Percentiles rank a stretch among this genome's conserved stretches.
Evolutionary conservation across 192 early-diverging fungal species (phyloP).

Genomic region (Podila epicladia): DNA sequence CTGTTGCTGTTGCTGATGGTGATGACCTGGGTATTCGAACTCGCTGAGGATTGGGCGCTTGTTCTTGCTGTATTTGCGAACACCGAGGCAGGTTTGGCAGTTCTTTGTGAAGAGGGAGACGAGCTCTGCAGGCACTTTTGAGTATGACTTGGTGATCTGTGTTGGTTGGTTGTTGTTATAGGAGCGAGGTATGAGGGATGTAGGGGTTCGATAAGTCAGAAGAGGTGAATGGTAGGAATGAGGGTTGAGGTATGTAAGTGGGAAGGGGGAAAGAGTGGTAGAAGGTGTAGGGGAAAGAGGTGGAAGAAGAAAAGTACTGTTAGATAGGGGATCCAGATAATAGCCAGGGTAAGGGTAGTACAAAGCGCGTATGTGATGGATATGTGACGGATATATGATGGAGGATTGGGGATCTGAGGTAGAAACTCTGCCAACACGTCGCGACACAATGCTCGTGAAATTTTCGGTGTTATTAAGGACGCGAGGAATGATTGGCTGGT

Average conservation of each 20-base stretch:
- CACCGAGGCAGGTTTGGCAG: conserved; percentile 48
- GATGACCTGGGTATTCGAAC: conserved; percentile 33
- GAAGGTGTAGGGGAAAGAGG: background rate
- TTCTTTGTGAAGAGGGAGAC: conserved; percentile 53
- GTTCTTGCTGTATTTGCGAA: conserved; percentile 51
- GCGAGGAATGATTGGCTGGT: background rate
- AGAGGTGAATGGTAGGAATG: background rate
- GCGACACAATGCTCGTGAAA: background rate
- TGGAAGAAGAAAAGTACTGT: background rate
- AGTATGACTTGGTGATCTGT: conserved; percentile 51
- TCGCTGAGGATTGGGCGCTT: conserved; percentile 47
- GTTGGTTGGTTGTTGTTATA: background rate
- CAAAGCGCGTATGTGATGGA: background rate
- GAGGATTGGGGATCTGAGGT: background rate
- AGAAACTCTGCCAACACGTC: background rate
- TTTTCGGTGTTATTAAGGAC: conserved; percentile 1
- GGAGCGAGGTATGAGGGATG: background rate
- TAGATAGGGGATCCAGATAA: background rate
- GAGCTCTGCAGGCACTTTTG: conserved; percentile 45
- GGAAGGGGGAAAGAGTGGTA: background rate
- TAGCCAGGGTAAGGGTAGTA: background rate
- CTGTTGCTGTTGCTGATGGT: conserved; percentile 28
- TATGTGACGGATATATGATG: too few relatives aligned
- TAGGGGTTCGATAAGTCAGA: background rate
- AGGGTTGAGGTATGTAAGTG: background rate